A percentile compares a stretch with the other conserved stretches of the same genome.
phyloP scores from a whole-genome alignment of 225 moss, liverwort and hornwort genomes.

The Sphagnum contortum region DNA sequence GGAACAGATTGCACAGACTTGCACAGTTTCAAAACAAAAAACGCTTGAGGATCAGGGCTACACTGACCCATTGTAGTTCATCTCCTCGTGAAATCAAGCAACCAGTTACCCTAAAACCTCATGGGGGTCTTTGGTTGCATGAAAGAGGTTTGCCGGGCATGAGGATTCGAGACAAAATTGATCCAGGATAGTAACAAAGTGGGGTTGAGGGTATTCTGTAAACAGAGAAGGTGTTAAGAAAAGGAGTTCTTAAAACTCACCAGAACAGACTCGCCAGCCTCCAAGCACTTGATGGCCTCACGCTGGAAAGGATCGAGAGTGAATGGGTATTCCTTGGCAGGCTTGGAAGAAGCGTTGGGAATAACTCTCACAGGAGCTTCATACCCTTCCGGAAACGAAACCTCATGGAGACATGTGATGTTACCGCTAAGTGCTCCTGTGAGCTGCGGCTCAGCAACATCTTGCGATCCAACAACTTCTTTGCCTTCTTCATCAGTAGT shows the following conservation, averaged over 20 bases:
- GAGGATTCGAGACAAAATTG: too few species aligned
- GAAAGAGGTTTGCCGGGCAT: too few species aligned
- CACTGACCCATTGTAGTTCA: too few species aligned
- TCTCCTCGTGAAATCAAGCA: too few species aligned
- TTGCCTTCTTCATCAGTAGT: slow-evolving; percentile 2
- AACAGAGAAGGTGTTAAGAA: too few species aligned
- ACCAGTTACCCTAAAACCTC: too few species aligned
- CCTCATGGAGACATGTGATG: slow-evolving; percentile 69
- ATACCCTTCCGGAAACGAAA: slow-evolving; percentile 71
- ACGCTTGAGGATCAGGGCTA: too few species aligned
- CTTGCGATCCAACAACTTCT: slow-evolving; percentile 7
- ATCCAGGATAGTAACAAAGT: too few species aligned
- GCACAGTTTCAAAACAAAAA: too few species aligned
- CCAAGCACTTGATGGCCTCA: slow-evolving; percentile 77
- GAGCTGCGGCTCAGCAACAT: slow-evolving; percentile 16
- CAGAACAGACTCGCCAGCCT: slow-evolving; percentile 90
- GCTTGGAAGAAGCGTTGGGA: slow-evolving; percentile 18
- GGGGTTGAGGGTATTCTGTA: too few species aligned
- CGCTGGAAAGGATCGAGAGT: slow-evolving; percentile 87
- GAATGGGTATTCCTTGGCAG: slow-evolving; percentile 90
- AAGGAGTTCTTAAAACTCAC: slow-evolving; percentile 10
- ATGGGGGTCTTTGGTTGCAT: too few species aligned
- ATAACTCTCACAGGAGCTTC: slow-evolving; percentile 5
- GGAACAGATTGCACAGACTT: too few species aligned
- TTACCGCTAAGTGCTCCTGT: slow-evolving; percentile 11